These are phyloP conservation scores for Coemansia guatemalensis DNA, from an alignment of 192 early-diverging fungal genomes.

Conservation along the genomic window DNA sequence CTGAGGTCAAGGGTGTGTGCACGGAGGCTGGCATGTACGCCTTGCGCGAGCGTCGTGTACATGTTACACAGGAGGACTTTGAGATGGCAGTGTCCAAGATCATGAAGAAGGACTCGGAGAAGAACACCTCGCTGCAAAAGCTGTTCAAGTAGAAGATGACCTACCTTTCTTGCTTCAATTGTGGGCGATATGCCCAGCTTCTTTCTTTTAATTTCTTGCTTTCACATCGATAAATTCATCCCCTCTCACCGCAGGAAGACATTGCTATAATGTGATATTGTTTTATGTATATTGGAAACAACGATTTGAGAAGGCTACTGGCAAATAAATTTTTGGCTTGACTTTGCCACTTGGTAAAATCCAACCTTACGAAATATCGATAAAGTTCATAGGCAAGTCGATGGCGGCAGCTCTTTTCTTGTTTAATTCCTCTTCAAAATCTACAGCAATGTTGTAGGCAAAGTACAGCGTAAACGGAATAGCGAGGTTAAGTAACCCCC, in stretches of 20 bases:
- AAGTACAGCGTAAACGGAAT: slow-evolving; percentile 54
- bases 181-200: background rate
- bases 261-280: background rate
- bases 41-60: slow-evolving; percentile 92
- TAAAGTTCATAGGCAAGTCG: slow-evolving; percentile 3
- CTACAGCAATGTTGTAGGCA: slow-evolving; percentile 37
- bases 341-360: too few species aligned
- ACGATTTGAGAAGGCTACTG: too few species aligned
- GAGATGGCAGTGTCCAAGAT: slow-evolving; percentile 99
- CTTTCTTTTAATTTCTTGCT: background rate
- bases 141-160: slow-evolving; percentile 79
- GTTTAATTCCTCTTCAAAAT: slow-evolving; percentile 8
- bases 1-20: slow-evolving; percentile 87
- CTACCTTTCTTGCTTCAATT: background rate
- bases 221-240: background rate
- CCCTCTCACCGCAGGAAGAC: background rate
- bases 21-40: slow-evolving; percentile 92
- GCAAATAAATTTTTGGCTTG: too few species aligned
- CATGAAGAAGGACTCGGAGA: slow-evolving; percentile 97
- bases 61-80: slow-evolving; percentile 99
- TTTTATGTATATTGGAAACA: too few species aligned
- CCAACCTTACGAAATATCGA: slow-evolving; percentile 10
- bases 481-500: slow-evolving; percentile 43
- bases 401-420: background rate
- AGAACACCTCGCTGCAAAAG: slow-evolving; percentile 95